Evolutionary conservation across 805 yeast genomes (phyloP).

Genomic region (Pichia gijzeniarum): DNA sequence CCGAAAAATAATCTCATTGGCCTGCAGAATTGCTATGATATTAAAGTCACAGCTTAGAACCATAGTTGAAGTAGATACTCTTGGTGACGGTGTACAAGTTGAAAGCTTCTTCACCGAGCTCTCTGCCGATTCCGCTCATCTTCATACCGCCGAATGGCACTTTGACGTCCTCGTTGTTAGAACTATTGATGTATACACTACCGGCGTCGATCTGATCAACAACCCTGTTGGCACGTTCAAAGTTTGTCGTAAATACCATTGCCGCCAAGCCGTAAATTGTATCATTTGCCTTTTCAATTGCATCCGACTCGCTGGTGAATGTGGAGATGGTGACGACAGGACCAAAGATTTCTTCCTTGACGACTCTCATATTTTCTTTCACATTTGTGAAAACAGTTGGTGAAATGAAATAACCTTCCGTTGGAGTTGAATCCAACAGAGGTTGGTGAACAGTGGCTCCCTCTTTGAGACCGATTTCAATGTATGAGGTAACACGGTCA

Average conservation of each 20-base stretch:
- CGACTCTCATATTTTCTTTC: slow-evolving; percentile 55
- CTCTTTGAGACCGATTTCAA: slow-evolving; percentile 39
- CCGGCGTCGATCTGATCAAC: slow-evolving; percentile 53
- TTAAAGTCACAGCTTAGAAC: slow-evolving; percentile 28
- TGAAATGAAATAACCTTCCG: slow-evolving; percentile 58
- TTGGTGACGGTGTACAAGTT: slow-evolving; percentile 66
- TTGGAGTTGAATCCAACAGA: slow-evolving; percentile 32
- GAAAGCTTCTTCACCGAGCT: slow-evolving; percentile 70
- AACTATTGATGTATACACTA: slow-evolving; percentile 62
- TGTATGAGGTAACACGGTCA: slow-evolving; percentile 43
- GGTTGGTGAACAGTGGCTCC: slow-evolving; percentile 44
- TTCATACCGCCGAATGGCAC: slow-evolving; percentile 82
- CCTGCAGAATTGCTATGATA: no score
- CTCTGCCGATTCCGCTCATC: slow-evolving; percentile 75
- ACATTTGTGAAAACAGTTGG: slow-evolving; percentile 78
- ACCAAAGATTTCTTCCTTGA: slow-evolving; percentile 80
- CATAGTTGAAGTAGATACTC: slow-evolving; percentile 54
- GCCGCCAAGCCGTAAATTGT: slow-evolving; percentile 78
- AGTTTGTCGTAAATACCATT: slow-evolving; percentile 66
- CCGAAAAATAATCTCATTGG: no score
- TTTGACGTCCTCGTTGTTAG: slow-evolving; percentile 56
- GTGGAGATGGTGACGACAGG: slow-evolving; percentile 71
- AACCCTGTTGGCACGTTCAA: slow-evolving; percentile 51
- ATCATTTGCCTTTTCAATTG: slow-evolving; percentile 59
- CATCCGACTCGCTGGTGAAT: slow-evolving; percentile 65